Evolutionary conservation across 2,329 filamentous ascomycete species (phyloP).

Genomic region (Cryphonectria carpinicola): DNA sequence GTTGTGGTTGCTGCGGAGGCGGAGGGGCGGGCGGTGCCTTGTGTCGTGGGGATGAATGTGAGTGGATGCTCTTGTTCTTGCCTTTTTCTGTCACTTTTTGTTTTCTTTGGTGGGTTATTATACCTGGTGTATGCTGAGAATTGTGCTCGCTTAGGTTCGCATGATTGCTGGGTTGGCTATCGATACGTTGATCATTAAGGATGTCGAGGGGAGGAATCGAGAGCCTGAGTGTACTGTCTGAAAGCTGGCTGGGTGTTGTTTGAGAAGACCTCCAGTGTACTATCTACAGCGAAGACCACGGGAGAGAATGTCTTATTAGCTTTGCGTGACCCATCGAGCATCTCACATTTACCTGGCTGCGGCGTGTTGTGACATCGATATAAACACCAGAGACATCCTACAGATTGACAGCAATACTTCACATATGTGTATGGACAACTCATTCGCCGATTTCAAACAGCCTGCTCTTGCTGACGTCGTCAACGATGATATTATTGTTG

Average conservation of each 20-base stretch:
- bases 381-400: background rate
- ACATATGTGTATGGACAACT: too few species aligned
- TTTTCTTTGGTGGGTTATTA: background rate
- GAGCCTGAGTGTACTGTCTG: background rate
- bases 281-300: background rate
- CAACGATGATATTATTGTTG: too few species aligned
- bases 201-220: background rate
- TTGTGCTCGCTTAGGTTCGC: background rate
- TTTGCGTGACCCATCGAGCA: background rate
- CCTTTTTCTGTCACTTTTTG: background rate
- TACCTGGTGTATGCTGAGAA: background rate
- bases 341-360: too few species aligned
- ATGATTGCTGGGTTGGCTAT: slow-evolving; percentile 16
- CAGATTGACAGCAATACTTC: too few species aligned
- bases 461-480: too few species aligned
- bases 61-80: background rate
- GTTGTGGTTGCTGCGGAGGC: background rate
- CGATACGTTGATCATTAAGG: slow-evolving; percentile 11
- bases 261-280: background rate
- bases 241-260: too few species aligned
- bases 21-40: slow-evolving; percentile 1
- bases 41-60: slow-evolving; percentile 20
- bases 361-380: too few species aligned
- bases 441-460: too few species aligned
- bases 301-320: background rate